Evolutionary conservation across 1,139 yeast genomes (phyloP).

Genomic region (Zygoascus sp.): DNA sequence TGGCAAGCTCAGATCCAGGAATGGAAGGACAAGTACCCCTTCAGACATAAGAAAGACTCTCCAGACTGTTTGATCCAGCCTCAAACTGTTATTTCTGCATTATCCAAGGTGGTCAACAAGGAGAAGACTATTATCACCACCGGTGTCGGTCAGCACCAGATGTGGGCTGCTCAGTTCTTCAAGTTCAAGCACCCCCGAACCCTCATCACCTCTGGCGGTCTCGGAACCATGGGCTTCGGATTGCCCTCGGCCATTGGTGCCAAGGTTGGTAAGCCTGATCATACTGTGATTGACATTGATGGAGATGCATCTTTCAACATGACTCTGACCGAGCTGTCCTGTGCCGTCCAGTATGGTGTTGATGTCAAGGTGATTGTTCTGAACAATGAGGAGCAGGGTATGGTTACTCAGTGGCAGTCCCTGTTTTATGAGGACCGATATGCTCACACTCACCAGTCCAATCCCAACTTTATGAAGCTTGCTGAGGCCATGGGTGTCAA

Average conservation of each 20-base stretch:
- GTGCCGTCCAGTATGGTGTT: constrained; percentile 90
- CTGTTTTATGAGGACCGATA: constrained; percentile 94
- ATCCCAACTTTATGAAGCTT: constrained; percentile 87
- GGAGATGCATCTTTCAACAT: constrained; percentile 98
- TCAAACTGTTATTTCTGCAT: constrained; percentile 79
- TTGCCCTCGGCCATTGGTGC: constrained; percentile 98
- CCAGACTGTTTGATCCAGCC: constrained; percentile 78
- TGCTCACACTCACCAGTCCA: constrained; percentile 91
- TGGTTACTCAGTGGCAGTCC: constrained; percentile 99
- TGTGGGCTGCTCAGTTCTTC: constrained; percentile 99
- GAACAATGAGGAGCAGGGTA: constrained; percentile 98
- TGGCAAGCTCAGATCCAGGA: constrained; percentile 72
- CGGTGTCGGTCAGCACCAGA: constrained; percentile 99
- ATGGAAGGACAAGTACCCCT: constrained; percentile 89
- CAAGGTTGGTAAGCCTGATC: constrained; percentile 91
- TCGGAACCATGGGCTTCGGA: constrained; percentile 98
- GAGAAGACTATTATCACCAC: constrained; percentile 85
- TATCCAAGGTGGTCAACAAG: constrained; percentile 66
- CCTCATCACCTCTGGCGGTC: constrained; percentile 95
- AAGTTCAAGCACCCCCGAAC: constrained; percentile 89
- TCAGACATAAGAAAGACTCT: constrained; percentile 62
- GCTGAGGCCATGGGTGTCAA: constrained; percentile 93
- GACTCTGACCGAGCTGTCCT: constrained; percentile 88
- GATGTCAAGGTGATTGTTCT: constrained; percentile 86
- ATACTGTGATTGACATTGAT: constrained; percentile 91